Evolutionary conservation across 331 rosid species (phyloP), one percentile per base, ranked within the genome.

Genomic region (Prunus yedoensis): DNA sequence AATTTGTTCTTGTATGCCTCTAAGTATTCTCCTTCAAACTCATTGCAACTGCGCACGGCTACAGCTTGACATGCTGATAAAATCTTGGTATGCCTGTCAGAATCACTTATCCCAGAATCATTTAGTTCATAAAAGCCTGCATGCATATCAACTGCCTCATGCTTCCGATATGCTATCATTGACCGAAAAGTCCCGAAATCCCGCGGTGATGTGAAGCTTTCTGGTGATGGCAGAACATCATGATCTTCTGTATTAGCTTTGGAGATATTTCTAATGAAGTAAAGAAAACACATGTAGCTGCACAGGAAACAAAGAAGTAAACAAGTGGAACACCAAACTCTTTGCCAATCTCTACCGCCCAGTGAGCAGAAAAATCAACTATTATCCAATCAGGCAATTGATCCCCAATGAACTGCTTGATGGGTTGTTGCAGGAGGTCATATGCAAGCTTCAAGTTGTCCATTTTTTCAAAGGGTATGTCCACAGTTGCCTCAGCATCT

Each of bases 1-100:
- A 21, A 50, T 17, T 58, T 35, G 23, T 83, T 74, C 51, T 71
- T 43, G 10, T 52, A 61, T 15, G 64, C 30, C 16, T 70, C 73
- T 50, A 86, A 51, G 70, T 78, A 86, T 15, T 84, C 84, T 38
- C 84, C 83, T 28, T 81, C 90, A 61, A 83, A 65, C 50, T 84
- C 90, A 5, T 65, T 20, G 66, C 90, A 84, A 35, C 70, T 45
- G 3, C 87, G 83, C 68, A 77, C 7, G 2, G 72, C 45, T 10
- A 74, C 16, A 2, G 68, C 83, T 71, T 75, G 60, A n/a, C 85
- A 18, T 0, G 80, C 74, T 41, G 23, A 16, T 9, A 45, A 0
- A 32, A 82, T 28, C 76, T 74, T 84, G 17, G 25, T 18, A 4
- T 20, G 0, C 50, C 85, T 79, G 4, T 60, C 63, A 0, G 4